These are phyloP conservation scores for Phaffia rhodozyma DNA, from an alignment of 1,284 basidiomycete species.

Conservation along the genomic window DNA sequence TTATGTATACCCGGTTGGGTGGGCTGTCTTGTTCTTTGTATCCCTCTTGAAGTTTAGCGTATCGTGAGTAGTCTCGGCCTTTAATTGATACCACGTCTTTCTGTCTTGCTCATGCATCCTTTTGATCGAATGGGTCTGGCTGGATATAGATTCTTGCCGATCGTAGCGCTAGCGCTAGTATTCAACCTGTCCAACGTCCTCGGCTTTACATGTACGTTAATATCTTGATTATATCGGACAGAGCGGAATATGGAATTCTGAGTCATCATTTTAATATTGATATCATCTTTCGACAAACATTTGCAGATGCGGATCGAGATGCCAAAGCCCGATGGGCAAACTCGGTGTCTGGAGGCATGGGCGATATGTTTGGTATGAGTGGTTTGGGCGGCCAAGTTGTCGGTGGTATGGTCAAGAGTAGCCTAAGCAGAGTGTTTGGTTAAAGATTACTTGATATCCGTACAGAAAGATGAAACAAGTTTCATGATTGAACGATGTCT, in stretches of 20 bases:
- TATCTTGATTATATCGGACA: conserved; percentile 41
- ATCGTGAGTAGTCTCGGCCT: conserved; percentile 43
- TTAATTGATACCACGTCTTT: neutral
- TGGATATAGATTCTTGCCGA: conserved; percentile 59
- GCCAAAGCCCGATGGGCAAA: conserved; percentile 74
- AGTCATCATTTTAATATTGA: conserved; percentile 1
- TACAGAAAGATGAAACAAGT: too few species aligned
- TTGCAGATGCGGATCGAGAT: conserved; percentile 62
- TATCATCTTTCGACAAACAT: neutral
- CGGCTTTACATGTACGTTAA: conserved; percentile 67
- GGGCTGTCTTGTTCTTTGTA: conserved; percentile 72
- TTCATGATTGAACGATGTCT: too few species aligned
- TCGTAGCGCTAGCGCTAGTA: conserved; percentile 72
- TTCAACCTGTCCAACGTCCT: conserved; percentile 86
- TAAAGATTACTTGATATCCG: neutral
- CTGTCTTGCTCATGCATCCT: conserved; percentile 10
- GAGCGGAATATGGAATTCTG: neutral
- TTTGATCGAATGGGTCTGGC: neutral
- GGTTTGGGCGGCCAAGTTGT: conserved; percentile 67
- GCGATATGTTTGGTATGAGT: conserved; percentile 43
- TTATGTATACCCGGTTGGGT: conserved; percentile 77
- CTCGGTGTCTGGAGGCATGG: conserved; percentile 47
- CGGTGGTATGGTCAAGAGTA: conserved; percentile 62
- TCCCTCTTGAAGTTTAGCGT: conserved; percentile 77
- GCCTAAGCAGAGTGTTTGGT: conserved; percentile 61